Conservation (phyloP, 2,329 filamentous ascomycete species). For the Colletotrichum tropicicola region DNA sequence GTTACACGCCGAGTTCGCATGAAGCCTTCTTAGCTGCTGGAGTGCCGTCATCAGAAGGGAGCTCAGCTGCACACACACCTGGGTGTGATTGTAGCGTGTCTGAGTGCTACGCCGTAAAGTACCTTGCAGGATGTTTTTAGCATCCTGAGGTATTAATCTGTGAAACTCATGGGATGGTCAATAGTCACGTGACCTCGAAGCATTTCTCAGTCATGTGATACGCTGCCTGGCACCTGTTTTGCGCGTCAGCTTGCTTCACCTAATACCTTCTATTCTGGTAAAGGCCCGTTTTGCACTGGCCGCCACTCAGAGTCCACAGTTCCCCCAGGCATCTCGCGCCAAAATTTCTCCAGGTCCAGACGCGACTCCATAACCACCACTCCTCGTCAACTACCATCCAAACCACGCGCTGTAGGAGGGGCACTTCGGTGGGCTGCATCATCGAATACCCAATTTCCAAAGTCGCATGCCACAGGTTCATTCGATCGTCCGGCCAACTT, state of each 20-base stretch:
- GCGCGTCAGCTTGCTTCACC: not conserved
- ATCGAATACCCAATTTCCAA: conserved; percentile 9
- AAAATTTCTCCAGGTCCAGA: conserved; percentile 47
- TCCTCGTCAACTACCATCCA: conserved; percentile 18
- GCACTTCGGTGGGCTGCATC: conserved; percentile 15
- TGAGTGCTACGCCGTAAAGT: no score
- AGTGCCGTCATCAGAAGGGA: conserved; percentile 22
- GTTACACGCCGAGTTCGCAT: conserved; percentile 32
- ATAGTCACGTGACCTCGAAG: no score
- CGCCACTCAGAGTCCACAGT: not conserved
- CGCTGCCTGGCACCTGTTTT: no score
- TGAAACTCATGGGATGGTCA: no score
- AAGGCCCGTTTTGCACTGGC: not conserved
- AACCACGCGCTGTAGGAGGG: conserved; percentile 23
- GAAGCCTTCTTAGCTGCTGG: conserved; percentile 17
- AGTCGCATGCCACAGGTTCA: conserved; percentile 6
- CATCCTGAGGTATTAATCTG: no score
- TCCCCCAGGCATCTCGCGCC: conserved; percentile 41
- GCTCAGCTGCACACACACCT: not conserved
- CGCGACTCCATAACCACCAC: conserved; percentile 33
- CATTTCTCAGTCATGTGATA: no score
- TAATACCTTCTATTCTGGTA: not conserved
- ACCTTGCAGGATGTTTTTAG: no score
- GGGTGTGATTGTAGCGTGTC: not conserved
- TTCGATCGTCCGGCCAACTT: conserved; percentile 7